These are phyloP conservation scores for Dalbergia oliveri DNA, from an alignment of 306 rosid genomes.

Conservation along the genomic window DNA sequence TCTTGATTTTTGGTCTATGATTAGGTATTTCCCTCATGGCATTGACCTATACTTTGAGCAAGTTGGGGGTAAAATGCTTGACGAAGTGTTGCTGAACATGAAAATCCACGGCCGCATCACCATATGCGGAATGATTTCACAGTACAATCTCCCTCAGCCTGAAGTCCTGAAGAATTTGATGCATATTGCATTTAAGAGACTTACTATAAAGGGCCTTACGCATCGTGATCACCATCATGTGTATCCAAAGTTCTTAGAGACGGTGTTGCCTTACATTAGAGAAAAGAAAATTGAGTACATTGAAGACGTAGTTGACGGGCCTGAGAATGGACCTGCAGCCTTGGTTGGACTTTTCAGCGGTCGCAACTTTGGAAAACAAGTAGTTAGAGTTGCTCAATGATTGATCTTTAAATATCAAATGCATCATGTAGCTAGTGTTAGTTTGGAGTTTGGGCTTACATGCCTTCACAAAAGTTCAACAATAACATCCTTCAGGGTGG, in stretches of 20 bases:
- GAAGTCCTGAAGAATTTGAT: constrained; percentile 45
- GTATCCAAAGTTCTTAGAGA: constrained; percentile 40
- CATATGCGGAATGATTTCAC: constrained; percentile 53
- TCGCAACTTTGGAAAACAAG: constrained; percentile 42
- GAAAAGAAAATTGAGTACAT: constrained; percentile 44
- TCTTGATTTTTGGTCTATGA: background rate
- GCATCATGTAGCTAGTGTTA: no score
- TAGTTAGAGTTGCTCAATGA: constrained; percentile 10
- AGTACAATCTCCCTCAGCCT: constrained; percentile 47
- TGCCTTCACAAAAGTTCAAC: no score
- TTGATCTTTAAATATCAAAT: background rate
- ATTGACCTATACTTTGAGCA: constrained; percentile 54
- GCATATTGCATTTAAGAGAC: constrained; percentile 38
- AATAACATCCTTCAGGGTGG: no score
- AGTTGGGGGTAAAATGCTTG: constrained; percentile 55
- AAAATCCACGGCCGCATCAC: constrained; percentile 44
- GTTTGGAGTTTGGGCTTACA: no score
- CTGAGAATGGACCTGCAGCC: constrained; percentile 47
- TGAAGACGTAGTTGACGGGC: constrained; percentile 50
- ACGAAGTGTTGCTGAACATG: constrained; percentile 49
- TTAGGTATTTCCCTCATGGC: constrained; percentile 48
- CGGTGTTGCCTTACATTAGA: constrained; percentile 44
- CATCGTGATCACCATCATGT: constrained; percentile 43
- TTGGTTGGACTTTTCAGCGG: constrained; percentile 51
- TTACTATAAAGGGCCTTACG: constrained; percentile 41